Base-by-base conservation (phyloP, 768 basidiomycete species). In the Suillus placidus region DNA sequence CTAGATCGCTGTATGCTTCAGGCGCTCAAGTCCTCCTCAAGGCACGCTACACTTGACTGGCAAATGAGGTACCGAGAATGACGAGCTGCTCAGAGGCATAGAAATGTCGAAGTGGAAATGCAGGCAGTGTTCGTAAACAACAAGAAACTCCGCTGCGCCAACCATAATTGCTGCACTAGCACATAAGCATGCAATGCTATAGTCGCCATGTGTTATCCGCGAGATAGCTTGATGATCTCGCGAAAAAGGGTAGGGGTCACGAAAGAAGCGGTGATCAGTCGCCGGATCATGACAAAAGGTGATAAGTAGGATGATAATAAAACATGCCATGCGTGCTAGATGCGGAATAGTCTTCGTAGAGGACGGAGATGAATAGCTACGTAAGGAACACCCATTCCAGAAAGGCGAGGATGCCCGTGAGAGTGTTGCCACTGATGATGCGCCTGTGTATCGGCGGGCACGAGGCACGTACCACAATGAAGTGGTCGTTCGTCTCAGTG, bases 401-500 rank as follows among this genome's bases (percentile, higher is more conserved):
- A 58, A 55, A 68, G 73, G 68, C 64, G 60, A 60, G 63, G 45
- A 60, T 30, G 65, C 70, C 75, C 72, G 76, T 75, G 71, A 69
- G 73, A 77, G 34, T 35, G 54, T n/a, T 8, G 54, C 34, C 54
- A 73, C 68, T 69, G 76, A 79, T 78, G 84, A 84, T 65, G 73
- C 75, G 87, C 89, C 89, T 75, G 82, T 89, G 91, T 91, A 74
- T 92, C 79, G 90, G 90, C 88, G 81, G 80, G 83, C 82, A 82
- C 87, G 88, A 89, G 85, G 84, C 84, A 88, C 88, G 87, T 81
- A 87, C 90, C 89, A 85, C 91, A 91, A 72, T 76, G 64, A 92
- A 91, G 90, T 85, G 90, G 88, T 90, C 89, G 88, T 89, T 63
- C 88, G 84, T 85, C 82, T 84, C 76, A 87, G 85, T 83, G 76